These are phyloP conservation scores for Gelatoporia subvermispora DNA, from an alignment of 768 basidiomycete species.

Conservation along the genomic window DNA sequence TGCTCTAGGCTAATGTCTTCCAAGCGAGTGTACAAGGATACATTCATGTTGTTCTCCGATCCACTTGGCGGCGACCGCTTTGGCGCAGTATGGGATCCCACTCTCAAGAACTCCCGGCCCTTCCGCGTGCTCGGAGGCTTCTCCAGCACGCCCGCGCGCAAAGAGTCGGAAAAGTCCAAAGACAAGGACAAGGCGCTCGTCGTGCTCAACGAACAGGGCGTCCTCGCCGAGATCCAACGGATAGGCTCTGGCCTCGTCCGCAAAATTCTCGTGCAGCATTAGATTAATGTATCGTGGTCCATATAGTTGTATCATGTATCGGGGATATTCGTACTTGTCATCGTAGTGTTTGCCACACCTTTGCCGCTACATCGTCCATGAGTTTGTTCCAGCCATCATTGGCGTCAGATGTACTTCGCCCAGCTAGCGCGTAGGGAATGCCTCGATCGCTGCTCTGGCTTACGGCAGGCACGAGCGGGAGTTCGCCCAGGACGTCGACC, in stretches of 20 bases:
- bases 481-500: conserved; percentile 67
- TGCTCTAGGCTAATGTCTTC: conserved; percentile 3
- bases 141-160: conserved; percentile 53
- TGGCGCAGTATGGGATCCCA: conserved; percentile 85
- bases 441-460: conserved; percentile 72
- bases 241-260: conserved; percentile 67
- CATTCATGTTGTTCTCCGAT: conserved; percentile 82
- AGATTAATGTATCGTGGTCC: too few species aligned
- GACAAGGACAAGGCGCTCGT: conserved; percentile 55
- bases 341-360: conserved; percentile 24
- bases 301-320: too few species aligned
- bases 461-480: conserved; percentile 75
- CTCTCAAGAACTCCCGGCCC: conserved; percentile 50
- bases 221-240: conserved; percentile 73
- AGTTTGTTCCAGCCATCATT: conserved; percentile 14
- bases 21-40: conserved; percentile 69
- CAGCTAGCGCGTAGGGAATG: conserved; percentile 40
- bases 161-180: conserved; percentile 20
- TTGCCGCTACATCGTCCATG: conserved; percentile 26
- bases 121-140: conserved; percentile 84
- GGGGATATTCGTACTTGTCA: too few species aligned
- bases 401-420: not conserved
- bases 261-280: conserved; percentile 16
- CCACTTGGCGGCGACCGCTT: conserved; percentile 72
- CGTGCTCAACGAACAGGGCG: conserved; percentile 55